Conservation (phyloP, 73 alveolate species). For the Strombidium stylifer region DNA sequence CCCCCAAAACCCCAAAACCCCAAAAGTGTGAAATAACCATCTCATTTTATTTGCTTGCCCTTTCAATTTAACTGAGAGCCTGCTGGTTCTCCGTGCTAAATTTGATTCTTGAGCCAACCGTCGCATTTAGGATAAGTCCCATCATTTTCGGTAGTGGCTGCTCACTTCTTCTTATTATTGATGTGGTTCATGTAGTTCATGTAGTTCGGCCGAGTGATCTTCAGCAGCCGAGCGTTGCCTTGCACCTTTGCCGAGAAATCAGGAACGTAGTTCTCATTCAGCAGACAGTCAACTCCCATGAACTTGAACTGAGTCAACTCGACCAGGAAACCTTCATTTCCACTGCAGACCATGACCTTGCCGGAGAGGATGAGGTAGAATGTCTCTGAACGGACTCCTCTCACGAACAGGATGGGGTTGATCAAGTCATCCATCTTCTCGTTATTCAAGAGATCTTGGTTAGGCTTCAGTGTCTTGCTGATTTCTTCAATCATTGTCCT, state of each 20-base stretch:
- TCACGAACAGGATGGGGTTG: constrained; percentile 16
- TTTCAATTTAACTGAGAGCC: too few species aligned
- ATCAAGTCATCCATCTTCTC: neutral
- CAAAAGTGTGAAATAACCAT: too few species aligned
- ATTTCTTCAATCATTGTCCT: neutral
- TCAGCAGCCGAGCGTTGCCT: constrained; percentile 3
- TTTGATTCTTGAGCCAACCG: too few species aligned
- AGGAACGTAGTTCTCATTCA: neutral
- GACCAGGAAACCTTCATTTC: constrained; percentile 44
- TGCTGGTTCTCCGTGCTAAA: too few species aligned
- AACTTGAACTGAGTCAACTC: constrained; percentile 18
- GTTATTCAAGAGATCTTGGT: neutral
- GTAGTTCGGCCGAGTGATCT: neutral
- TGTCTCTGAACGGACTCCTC: constrained; percentile 11
- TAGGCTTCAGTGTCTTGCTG: neutral
- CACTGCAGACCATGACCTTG: constrained; percentile 22
- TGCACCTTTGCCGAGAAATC: constrained; percentile 47
- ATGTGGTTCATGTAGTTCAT: too few species aligned
- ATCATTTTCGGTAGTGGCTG: too few species aligned
- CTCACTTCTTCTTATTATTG: too few species aligned
- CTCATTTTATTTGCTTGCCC: too few species aligned
- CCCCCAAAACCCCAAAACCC: too few species aligned
- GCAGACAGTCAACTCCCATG: constrained; percentile 18
- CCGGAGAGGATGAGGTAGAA: constrained; percentile 38
- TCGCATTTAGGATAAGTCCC: too few species aligned